Conservation (phyloP, 2,329 filamentous ascomycete species). For the Aspergillus udagawae region DNA sequence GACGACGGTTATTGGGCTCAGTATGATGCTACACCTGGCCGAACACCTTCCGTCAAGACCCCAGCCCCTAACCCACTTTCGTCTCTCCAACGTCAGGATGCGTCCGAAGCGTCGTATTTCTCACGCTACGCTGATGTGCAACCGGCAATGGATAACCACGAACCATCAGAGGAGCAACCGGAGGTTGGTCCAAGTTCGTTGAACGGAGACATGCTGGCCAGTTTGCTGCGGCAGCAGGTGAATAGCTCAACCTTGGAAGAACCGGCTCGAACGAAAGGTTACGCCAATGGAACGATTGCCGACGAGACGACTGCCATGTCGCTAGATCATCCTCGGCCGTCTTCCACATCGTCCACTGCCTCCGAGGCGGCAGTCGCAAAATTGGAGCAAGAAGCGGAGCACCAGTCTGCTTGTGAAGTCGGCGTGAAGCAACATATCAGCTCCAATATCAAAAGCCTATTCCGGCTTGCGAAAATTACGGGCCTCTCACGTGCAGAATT, state of each 20-base stretch:
- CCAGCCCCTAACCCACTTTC: conserved; percentile 26
- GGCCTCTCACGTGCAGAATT: conserved; percentile 59
- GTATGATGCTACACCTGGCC: conserved; percentile 55
- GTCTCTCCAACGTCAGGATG: conserved; percentile 26
- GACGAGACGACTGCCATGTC: conserved; percentile 22
- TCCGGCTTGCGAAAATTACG: conserved; percentile 54
- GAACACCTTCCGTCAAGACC: conserved; percentile 45
- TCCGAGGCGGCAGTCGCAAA: conserved; percentile 50
- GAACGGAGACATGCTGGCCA: conserved; percentile 48
- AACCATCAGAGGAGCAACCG: conserved; percentile 53
- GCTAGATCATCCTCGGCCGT: conserved; percentile 43
- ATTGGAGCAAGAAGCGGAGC: conserved; percentile 52
- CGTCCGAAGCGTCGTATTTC: conserved; percentile 58
- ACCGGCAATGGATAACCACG: conserved; percentile 60
- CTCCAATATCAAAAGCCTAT: conserved; percentile 61
- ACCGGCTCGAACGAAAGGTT: conserved; percentile 21
- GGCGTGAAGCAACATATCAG: conserved; percentile 62
- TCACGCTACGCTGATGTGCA: conserved; percentile 60
- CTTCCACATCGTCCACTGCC: conserved; percentile 40
- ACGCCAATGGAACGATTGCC: conserved; percentile 14
- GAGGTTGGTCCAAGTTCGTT: conserved; percentile 50
- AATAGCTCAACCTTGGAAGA: conserved; percentile 20
- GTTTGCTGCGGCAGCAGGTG: conserved; percentile 37
- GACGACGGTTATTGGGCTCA: conserved; percentile 64
- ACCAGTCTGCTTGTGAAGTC: conserved; percentile 52